Base-by-base conservation (phyloP, 345 rosid species). In the Aurinia saxatilis region DNA sequence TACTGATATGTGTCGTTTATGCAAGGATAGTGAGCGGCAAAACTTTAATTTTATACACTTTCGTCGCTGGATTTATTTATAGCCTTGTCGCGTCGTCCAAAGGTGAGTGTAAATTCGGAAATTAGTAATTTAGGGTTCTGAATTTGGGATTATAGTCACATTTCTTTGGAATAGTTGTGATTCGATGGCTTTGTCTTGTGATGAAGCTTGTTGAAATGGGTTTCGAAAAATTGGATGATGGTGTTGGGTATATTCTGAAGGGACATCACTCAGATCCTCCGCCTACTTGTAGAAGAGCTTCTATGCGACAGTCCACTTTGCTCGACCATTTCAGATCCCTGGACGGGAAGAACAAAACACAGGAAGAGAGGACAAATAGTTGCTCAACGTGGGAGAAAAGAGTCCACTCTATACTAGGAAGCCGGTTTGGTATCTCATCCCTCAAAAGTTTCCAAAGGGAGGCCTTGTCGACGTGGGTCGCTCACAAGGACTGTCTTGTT, bases 371-470 rank as follows among this genome's bases (percentile, higher is more conserved):
- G n/a, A n/a, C n/a, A n/a, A n/a, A n/a, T n/a, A n/a, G n/a, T 73
- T 74, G 51, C 23, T 52, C 78, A 21, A 76, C 73, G 46, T 91
- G 88, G 96, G 98, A 81, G 78, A 68, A 17, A 47, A 82, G 56
- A 60, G 86, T 76, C 53, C 72, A 48, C 17, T 35, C 63, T 69
- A 39, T 91, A 13, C 63, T 88, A 69, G 70, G 60, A 53, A 80
- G 62, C 66, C 82, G 77, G 56, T 91, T 91, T 67, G 90, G 88
- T 72, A 77, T 72, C 67, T 54, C 72, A 8, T 82, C 83, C 2
- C 62, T 91, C 78, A 91, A 84, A 74, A 54, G 67, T 65, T 91
- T 88, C 62, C 96, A 88, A 63, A 86, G 70, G 79, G 86, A 91
- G 67, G 95, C 91, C 15, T 78, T 91, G 76, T 77, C 79, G 50